Conservation (phyloP, 2,329 filamentous ascomycete genomes). For the Aphanoascus verrucosus region DNA sequence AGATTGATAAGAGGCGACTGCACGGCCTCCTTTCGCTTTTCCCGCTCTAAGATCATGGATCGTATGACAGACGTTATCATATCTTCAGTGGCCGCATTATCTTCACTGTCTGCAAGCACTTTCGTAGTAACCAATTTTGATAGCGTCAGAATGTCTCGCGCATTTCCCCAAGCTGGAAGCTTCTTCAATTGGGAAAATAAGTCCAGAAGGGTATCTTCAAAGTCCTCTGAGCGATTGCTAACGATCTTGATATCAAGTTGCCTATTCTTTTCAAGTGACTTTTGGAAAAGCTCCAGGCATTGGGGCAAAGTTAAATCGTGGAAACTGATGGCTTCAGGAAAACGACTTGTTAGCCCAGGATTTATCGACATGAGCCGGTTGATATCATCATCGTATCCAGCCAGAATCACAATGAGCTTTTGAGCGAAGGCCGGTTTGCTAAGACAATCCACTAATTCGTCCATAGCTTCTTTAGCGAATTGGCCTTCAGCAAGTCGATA, state of each 20-base stretch:
- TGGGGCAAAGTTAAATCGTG: conserved; percentile 33
- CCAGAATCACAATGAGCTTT: conserved; percentile 57
- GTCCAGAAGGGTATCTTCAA: conserved; percentile 1
- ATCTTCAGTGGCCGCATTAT: background rate
- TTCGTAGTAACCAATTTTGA: conserved; percentile 41
- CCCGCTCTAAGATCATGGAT: too few species aligned
- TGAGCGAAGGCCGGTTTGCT: conserved; percentile 48
- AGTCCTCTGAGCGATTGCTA: background rate
- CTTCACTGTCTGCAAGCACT: conserved; percentile 13
- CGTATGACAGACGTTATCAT: background rate
- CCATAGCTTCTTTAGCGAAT: conserved; percentile 48
- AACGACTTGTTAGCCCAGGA: conserved; percentile 53
- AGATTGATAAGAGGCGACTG: too few species aligned
- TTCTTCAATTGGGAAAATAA: conserved; percentile 29
- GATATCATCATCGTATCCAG: conserved; percentile 58
- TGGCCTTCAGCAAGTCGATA: conserved; percentile 51
- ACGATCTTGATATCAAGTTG: background rate
- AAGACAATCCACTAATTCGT: conserved; percentile 43
- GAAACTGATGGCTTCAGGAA: conserved; percentile 53
- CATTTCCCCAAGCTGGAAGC: conserved; percentile 51
- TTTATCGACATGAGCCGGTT: conserved; percentile 53
- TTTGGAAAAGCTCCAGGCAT: conserved; percentile 39
- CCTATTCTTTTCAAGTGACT: conserved; percentile 23
- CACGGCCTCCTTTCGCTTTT: too few species aligned
- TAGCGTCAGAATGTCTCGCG: conserved; percentile 50